phyloP scores from a whole-genome alignment of 1,139 yeast species.

The Groenewaldozyma auringiensis region DNA sequence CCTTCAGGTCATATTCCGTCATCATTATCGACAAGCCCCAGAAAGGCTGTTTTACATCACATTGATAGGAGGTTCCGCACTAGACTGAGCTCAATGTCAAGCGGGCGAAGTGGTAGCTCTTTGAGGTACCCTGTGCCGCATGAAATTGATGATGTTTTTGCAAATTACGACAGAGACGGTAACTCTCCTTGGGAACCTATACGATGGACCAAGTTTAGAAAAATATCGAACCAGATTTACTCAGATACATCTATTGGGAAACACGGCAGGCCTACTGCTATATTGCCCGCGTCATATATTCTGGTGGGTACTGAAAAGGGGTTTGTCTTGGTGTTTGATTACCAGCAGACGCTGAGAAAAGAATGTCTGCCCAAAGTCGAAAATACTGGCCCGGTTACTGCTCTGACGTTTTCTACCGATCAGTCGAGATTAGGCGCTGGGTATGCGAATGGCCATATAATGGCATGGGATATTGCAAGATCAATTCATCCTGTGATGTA shows the following conservation, averaged over 20 bases:
- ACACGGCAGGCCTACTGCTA: conserved; percentile 45
- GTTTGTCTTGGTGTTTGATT: conserved; percentile 52
- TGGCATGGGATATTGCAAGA: conserved; percentile 40
- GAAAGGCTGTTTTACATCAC: conserved; percentile 16
- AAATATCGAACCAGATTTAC: conserved; percentile 35
- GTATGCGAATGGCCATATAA: conserved; percentile 39
- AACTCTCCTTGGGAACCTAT: conserved; percentile 27
- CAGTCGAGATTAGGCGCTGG: conserved; percentile 45
- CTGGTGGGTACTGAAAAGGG: conserved; percentile 61
- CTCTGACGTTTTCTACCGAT: conserved; percentile 44
- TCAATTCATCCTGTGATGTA: conserved; percentile 27
- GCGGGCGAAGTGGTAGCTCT: conserved; percentile 6
- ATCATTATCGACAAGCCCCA: not conserved
- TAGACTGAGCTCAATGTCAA: conserved; percentile 21
- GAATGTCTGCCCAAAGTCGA: conserved; percentile 25
- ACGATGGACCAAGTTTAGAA: conserved; percentile 41
- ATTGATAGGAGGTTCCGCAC: conserved; percentile 26
- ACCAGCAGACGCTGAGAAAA: conserved; percentile 46
- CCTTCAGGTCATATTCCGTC: not conserved
- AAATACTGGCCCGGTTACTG: conserved; percentile 39
- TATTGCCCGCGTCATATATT: conserved; percentile 46
- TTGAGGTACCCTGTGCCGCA: conserved; percentile 11
- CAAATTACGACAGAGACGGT: not conserved
- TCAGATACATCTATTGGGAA: conserved; percentile 32
- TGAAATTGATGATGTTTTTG: conserved; percentile 10